Evolutionary conservation across 1,139 yeast species (phyloP).

Genomic region (Blastobotrys serpentis): DNA sequence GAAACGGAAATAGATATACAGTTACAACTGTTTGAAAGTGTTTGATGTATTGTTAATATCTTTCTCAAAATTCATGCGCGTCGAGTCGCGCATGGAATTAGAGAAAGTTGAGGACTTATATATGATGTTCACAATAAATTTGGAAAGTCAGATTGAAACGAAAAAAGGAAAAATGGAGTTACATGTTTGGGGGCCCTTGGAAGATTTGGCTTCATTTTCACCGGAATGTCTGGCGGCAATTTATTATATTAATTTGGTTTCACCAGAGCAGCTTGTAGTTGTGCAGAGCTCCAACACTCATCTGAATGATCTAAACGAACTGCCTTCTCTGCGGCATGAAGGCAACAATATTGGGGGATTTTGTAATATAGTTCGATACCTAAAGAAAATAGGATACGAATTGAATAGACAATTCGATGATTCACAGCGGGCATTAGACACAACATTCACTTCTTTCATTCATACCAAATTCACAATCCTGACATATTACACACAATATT

Average conservation of each 20-base stretch:
- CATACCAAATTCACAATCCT: constrained; percentile 47
- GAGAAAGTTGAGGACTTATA: not conserved
- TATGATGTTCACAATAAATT: not conserved
- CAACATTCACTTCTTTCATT: constrained; percentile 43
- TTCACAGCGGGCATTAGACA: constrained; percentile 28
- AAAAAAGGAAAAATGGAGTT: constrained; percentile 32
- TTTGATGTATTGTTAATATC: not conserved
- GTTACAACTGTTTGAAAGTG: not conserved
- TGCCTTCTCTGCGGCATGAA: constrained; percentile 54
- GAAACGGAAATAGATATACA: too few species aligned
- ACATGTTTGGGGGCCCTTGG: constrained; percentile 57
- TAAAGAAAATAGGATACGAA: constrained; percentile 29
- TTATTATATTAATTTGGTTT: constrained; percentile 37
- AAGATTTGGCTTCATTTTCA: constrained; percentile 39
- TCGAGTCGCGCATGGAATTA: not conserved
- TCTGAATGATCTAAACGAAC: constrained; percentile 45
- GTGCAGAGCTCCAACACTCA: constrained; percentile 61
- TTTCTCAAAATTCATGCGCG: not conserved
- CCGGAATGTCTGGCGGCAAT: constrained; percentile 47
- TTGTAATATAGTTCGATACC: constrained; percentile 46
- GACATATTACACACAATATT: constrained; percentile 61
- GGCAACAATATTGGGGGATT: constrained; percentile 43
- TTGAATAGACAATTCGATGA: constrained; percentile 26
- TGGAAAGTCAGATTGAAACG: not conserved
- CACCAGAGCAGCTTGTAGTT: constrained; percentile 38